Evolutionary conservation across 371 early-diverging fungal species (phyloP), one percentile per base, ranked within the genome.

Genomic region (Zopfochytrium polystomum): DNA sequence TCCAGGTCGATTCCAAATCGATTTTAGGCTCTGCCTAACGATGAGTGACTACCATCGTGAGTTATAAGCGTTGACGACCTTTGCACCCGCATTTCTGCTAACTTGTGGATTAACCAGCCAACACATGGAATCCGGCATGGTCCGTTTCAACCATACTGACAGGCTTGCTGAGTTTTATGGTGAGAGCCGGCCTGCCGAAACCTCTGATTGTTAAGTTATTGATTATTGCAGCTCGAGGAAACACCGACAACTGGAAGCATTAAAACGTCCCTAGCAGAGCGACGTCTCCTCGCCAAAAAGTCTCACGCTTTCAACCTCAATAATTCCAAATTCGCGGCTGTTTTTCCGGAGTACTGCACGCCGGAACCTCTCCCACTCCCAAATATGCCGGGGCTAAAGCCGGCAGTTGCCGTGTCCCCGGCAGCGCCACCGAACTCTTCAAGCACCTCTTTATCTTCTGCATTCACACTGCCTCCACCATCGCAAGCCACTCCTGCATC

Each of bases 91-190:
- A 1, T 35, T 51, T 9, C 20, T 51, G 33, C 26, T 32, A 33
- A 31, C 27, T 35, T 26, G n/a, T 44, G 20, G 9, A 31, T 32
- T 48, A 11, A 32, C 58, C 58, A n/a, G n/a, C 62, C 13, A 86
- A 76, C 68, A 83, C 87, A 34, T 98, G 96, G 98, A 98, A 96
- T 72, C 96, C 96, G 2, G 89, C 91, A 52, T 96, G 96, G 98
- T 90, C 91, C 38, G 95, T 96, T 6, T 75, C 93, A 3, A 94
- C 96, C 0, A 96, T 98, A 52, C 73, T 98, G 55, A 95, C 88
- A 57, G 98, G 98, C 3, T 73, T 96, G 48, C 72, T 96, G 64
- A 89, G 89, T 52, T 98, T 98, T 71, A 98, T 98, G 98, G n/a
- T n/a, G n/a, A n/a, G n/a, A n/a, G n/a, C n/a, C n/a, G n/a, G n/a